Evolutionary conservation across 2,329 filamentous ascomycete genomes (phyloP), one percentile per base, ranked within the genome.

Genomic region (Grosmannia penicillata): DNA sequence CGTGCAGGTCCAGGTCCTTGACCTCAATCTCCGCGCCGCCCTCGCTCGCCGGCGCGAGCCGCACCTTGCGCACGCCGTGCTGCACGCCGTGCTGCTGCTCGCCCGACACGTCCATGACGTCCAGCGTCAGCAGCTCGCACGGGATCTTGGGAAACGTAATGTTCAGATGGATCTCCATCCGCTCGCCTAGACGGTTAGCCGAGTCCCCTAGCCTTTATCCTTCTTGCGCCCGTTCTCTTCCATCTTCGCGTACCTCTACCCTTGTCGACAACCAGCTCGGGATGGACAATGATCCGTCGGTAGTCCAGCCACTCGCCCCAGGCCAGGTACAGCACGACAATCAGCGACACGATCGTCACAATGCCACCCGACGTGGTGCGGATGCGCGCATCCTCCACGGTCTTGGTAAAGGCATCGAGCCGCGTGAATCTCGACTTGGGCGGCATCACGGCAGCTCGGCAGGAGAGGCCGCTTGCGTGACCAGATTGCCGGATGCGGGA

Each of bases 161-260:
- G 65, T 98, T 98, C 60, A 98, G 73, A 58, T 94, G 86, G 48
- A 98, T 98, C 58, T 96, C 91, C 89, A 98, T 96, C 60, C 89
- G 85, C 68, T 98, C 87, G 58, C 85, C 82, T 85, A 49, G 55
- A 22, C 19, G 14, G 28, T 33, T n/a, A 33, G 28, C n/a, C 6
- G n/a, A n/a, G n/a, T n/a, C 8, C 6, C 17, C 35, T 28, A 25
- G 29, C 32, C 10, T 30, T 17, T 29, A 18, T 34, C 15, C 15
- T n/a, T 37, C 28, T 34, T 27, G 7, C 10, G 24, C 27, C 28
- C 19, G 19, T 24, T 26, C 22, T 23, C 39, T 15, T 22, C 27
- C 19, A 27, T 25, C 17, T 7, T 14, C 14, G 17, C 30, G 4
- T 26, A 86, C 84, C 86, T 82, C 91, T 73, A 48, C 86, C 86